Conservation (phyloP, 192 early-diverging fungal genomes). For the Glomus cerebriforme region DNA sequence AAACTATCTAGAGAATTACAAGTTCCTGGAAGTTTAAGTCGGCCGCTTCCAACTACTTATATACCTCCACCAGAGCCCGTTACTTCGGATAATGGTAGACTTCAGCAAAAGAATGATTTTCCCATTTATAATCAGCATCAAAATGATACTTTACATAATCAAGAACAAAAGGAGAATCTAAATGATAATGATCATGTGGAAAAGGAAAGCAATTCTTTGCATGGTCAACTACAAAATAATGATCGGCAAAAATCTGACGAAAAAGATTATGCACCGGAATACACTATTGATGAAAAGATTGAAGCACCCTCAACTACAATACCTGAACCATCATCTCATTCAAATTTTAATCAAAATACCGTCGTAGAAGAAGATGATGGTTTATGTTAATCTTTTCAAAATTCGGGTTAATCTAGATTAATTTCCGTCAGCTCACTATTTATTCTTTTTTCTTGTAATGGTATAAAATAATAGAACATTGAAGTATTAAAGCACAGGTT, state of each 20-base stretch:
- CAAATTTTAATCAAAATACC: background rate
- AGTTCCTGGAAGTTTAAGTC: constrained; percentile 39
- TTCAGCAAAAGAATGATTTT: background rate
- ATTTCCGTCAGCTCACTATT: background rate
- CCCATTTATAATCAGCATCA: background rate
- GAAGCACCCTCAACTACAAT: too few species aligned
- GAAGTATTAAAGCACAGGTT: too few species aligned
- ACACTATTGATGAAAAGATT: background rate
- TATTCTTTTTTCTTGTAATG: background rate
- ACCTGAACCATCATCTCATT: background rate
- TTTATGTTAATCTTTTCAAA: background rate
- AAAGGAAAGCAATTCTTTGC: background rate
- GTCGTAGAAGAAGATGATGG: background rate
- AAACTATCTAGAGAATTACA: constrained; percentile 45
- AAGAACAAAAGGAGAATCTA: background rate
- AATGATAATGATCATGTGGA: too few species aligned
- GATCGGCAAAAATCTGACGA: background rate
- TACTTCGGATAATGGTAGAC: too few species aligned
- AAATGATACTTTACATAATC: background rate
- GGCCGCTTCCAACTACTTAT: background rate
- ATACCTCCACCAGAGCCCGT: background rate
- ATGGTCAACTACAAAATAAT: background rate
- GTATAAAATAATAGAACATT: too few species aligned
- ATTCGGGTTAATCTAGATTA: background rate
- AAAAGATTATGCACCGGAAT: too few species aligned